Percentiles rank a stretch among this genome's conserved stretches.
Evolutionary conservation across 352 stramenopile species (phyloP).

Genomic region (Globisporangium nodosum): DNA sequence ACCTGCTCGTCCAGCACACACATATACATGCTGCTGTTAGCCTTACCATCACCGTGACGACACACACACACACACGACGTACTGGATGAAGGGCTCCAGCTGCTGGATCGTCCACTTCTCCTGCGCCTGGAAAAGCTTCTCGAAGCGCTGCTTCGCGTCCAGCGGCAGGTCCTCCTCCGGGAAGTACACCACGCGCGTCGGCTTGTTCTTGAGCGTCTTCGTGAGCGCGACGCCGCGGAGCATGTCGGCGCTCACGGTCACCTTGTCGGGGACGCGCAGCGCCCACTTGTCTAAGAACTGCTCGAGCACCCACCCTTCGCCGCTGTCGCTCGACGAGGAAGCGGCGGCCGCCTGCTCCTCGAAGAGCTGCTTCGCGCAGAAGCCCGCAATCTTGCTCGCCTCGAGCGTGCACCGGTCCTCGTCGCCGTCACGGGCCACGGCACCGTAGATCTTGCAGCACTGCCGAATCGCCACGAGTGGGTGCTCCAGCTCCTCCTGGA

Average conservation of each 20-base stretch:
- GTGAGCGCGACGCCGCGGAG: slow-evolving; percentile 59
- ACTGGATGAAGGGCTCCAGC: slow-evolving; percentile 81
- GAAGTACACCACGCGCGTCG: slow-evolving; percentile 56
- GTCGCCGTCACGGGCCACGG: slow-evolving; percentile 9
- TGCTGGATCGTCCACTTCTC: slow-evolving; percentile 82
- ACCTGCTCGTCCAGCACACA: slow-evolving; percentile 20
- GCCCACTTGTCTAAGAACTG: slow-evolving; percentile 84
- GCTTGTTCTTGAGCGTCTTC: slow-evolving; percentile 35
- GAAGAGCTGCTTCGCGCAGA: slow-evolving; percentile 68
- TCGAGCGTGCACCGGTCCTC: slow-evolving; percentile 47
- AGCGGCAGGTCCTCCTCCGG: slow-evolving; percentile 54
- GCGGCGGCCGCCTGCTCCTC: slow-evolving; percentile 43
- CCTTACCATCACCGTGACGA: too few relatives aligned
- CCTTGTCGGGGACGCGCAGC: slow-evolving; percentile 58
- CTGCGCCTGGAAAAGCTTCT: slow-evolving; percentile 71
- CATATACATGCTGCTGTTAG: too few relatives aligned
- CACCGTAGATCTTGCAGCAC: slow-evolving; percentile 65
- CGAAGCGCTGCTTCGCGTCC: slow-evolving; percentile 72
- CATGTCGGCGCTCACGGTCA: slow-evolving; percentile 57
- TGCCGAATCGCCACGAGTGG: slow-evolving; percentile 56
- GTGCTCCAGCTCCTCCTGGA: slow-evolving; percentile 29
- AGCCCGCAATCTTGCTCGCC: slow-evolving; percentile 57
- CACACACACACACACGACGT: slow-evolving; percentile 7
- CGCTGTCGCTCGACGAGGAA: slow-evolving; percentile 20
- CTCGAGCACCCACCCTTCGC: slow-evolving; percentile 45